Evolutionary conservation across 2,329 filamentous ascomycete species (phyloP), one percentile per base, ranked within the genome.

Genomic region (Aspergillus alliaceus): DNA sequence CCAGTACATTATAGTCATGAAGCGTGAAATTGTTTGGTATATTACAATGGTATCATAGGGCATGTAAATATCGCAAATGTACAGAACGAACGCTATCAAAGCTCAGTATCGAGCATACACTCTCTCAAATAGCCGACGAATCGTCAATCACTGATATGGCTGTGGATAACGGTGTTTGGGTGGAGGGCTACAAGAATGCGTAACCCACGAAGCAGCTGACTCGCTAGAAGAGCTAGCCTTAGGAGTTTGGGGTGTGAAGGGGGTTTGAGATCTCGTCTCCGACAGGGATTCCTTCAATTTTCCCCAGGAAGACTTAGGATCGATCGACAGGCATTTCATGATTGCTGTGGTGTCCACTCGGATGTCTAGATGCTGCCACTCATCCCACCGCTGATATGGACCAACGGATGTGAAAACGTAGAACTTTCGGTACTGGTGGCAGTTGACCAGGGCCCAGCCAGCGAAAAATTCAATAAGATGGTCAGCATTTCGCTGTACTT

Each of bases 381-480:
- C 54, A 22, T 59, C 60, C 71, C 72, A 75, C 39, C 68, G 61
- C 9, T 53, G 53, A 11, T 65, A 59, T 4, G 65, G 66, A 22
- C 62, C 60, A 7, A 60, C 35, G 8, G 60, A 39, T 4, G 69
- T 69, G 14, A 75, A 44, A 3, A 75, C 65, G 25, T 67, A 22
- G 25, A 75, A 75, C 8, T 66, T 67, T 7, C 73, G 67, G 49
- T 72, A 72, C 7, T 64, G 64, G 15, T 72, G 57, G 4, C 62
- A 61, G 49, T 76, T 66, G 12, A 72, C 53, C 6, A 75, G 53
- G 2, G 64, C 61, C 73, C 72, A 77, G 8, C 72, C 74, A 1
- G 74, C 71, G 46, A 76, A 76, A 29, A 72, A 70, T 53, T 77
- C 73, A 6, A 72, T 64, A 1, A 78, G 63, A 53, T 72, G 71